Percentiles rank a stretch among this genome's conserved stretches.
These are phyloP conservation scores for Ustilago trichophora DNA, from an alignment of 1,284 basidiomycete species.

Conservation along the genomic window DNA sequence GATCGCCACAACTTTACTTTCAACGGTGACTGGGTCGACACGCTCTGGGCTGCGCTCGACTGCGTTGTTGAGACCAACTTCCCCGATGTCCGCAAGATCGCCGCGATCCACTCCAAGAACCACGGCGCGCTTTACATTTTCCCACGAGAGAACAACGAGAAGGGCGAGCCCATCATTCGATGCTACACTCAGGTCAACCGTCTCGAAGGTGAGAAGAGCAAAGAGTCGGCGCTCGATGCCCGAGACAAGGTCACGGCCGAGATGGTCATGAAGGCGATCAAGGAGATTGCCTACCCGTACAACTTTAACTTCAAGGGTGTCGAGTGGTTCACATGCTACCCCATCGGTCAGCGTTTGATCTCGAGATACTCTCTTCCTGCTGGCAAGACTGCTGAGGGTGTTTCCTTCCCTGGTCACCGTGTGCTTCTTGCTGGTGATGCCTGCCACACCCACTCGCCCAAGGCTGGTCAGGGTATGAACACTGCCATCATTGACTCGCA, in stretches of 20 bases:
- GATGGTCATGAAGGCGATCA: slow-evolving; percentile 66
- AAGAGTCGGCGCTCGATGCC: slow-evolving; percentile 51
- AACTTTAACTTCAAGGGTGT: slow-evolving; percentile 66
- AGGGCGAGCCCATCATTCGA: slow-evolving; percentile 65
- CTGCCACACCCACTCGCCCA: slow-evolving; percentile 68
- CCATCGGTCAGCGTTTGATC: slow-evolving; percentile 59
- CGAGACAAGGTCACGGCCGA: slow-evolving; percentile 65
- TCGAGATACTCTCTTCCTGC: slow-evolving; percentile 55
- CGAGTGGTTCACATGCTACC: slow-evolving; percentile 68
- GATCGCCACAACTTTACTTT: slow-evolving; percentile 50
- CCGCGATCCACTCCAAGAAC: slow-evolving; percentile 61
- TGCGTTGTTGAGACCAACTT: slow-evolving; percentile 64
- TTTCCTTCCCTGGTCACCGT: slow-evolving; percentile 51
- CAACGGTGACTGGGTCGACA: slow-evolving; percentile 63
- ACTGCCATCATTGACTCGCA: slow-evolving; percentile 68
- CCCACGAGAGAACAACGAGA: slow-evolving; percentile 65
- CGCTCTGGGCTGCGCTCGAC: slow-evolving; percentile 62
- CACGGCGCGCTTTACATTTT: slow-evolving; percentile 67
- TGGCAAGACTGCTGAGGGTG: slow-evolving; percentile 23
- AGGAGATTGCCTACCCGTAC: slow-evolving; percentile 68
- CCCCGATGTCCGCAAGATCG: slow-evolving; percentile 63
- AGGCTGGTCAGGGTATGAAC: slow-evolving; percentile 68
- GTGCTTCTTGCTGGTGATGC: slow-evolving; percentile 68
- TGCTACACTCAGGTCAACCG: slow-evolving; percentile 66
- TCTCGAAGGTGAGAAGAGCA: slow-evolving; percentile 57